Evolutionary conservation across 257 asterid genomes (phyloP).

Genomic region (Lavandula angustifolia): DNA sequence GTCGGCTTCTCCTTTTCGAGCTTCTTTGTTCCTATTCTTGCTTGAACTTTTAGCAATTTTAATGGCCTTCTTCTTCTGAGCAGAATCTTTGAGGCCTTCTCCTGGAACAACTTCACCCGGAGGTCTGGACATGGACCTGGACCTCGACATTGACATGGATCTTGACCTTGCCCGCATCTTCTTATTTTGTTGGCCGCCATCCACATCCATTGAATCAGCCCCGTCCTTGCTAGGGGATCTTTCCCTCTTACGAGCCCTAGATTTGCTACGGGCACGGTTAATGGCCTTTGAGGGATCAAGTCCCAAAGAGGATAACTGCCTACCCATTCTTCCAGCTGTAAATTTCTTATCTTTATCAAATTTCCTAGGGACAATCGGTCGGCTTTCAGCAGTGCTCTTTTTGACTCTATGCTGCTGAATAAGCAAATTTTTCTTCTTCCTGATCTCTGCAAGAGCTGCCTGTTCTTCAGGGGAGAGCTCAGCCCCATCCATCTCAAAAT

Average conservation of each 20-base stretch:
- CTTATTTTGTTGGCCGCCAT: constrained; percentile 62
- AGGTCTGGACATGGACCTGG: constrained; percentile 65
- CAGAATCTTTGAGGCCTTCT: constrained; percentile 77
- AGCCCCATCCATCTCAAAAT: constrained; percentile 83
- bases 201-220: constrained; percentile 68
- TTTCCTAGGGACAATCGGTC: constrained; percentile 79
- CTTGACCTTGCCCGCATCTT: constrained; percentile 53
- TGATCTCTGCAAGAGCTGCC: constrained; percentile 61
- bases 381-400: constrained; percentile 89
- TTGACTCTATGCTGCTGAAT: constrained; percentile 78
- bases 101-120: constrained; percentile 77
- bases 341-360: constrained; percentile 72
- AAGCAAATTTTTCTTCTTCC: constrained; percentile 80
- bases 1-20: constrained; percentile 84
- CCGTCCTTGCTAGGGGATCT: constrained; percentile 51
- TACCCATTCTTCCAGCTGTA: constrained; percentile 79
- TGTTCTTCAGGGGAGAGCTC: constrained; percentile 76
- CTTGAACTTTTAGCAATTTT: constrained; percentile 53
- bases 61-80: constrained; percentile 74
- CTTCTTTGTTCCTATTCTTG: constrained; percentile 76
- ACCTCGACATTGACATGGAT: constrained; percentile 54
- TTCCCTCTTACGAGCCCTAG: constrained; percentile 93
- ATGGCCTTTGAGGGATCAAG: constrained; percentile 80
- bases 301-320: constrained; percentile 70
- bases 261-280: constrained; percentile 72